These are phyloP conservation scores for Mesembryanthemum crystallinum DNA, from an alignment of 148 eudicot species.

Conservation along the genomic window DNA sequence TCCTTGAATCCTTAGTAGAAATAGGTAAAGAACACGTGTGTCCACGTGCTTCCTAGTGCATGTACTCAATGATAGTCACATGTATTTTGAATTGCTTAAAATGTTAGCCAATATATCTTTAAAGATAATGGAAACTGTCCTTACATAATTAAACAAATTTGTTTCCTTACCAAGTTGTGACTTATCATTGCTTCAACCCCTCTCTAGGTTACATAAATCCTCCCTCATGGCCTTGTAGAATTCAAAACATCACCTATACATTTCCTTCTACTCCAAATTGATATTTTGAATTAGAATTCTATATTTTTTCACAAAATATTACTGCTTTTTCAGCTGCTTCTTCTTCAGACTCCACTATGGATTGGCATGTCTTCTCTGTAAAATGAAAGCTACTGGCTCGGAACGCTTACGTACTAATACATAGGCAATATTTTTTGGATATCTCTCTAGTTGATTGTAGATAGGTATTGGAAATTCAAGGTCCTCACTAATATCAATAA, in stretches of 20 bases:
- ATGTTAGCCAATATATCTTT: no score
- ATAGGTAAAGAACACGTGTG: background rate
- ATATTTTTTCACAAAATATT: background rate
- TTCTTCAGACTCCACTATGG: background rate
- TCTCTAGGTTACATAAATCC: no score
- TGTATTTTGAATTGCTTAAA: no score
- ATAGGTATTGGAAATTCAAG: background rate
- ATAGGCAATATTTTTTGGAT: background rate
- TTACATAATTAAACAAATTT: no score
- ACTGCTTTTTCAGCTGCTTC: background rate
- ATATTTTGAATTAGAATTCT: background rate
- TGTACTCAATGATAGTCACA: background rate
- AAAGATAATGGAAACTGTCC: background rate
- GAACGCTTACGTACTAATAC: background rate
- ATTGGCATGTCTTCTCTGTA: background rate
- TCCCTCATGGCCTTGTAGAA: background rate
- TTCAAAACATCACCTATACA: background rate
- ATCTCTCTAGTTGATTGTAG: background rate
- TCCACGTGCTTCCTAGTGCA: background rate
- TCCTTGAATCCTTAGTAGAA: no score
- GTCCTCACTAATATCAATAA: background rate
- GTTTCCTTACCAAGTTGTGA: background rate
- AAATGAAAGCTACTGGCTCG: background rate
- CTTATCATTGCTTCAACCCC: background rate
- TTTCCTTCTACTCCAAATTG: background rate